Base-by-base conservation (phyloP, 306 rosid genomes). In the Casuarina cunninghamiana region DNA sequence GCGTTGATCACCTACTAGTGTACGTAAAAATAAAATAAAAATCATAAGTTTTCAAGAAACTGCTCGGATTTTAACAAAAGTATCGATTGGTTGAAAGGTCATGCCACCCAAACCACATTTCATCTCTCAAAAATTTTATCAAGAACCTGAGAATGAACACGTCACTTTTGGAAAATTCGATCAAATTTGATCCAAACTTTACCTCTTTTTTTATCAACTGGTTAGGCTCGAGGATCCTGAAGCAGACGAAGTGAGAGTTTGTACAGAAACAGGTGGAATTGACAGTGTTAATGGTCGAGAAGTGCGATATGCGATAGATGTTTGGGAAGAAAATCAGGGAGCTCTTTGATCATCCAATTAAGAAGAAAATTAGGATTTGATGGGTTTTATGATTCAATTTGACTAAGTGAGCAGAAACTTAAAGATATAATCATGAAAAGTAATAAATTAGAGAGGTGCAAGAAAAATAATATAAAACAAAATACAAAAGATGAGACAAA, bases 171-270 rank as follows among this genome's bases (percentile, higher is more conserved):
- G 58, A 45, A 19, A 48, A 3, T 60, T 12, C 8, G 39, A 45
- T 49, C 57, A 44, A 38, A 54, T 44, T 63, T 49, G 74, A 61
- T 17, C 53, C 78, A 35, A 42, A 26, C 48, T 50, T 50, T 21
- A 75, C 39, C 15, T 21, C 26, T 21, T 53, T 53, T 44, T 3
- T 37, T 16, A 17, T 66, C 46, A 39, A 41, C 10, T 66, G 37
- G 43, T 66, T 53, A 92, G 98, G 99, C 97, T 95, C 45, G 99
- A 95, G 75, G 89, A 91, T 87, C 97, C 97, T 35, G 97, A 95
- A 50, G 86, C 93, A 0, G 91, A 95, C 54, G 88, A 93, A 88
- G 97, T 94, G 9, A 69, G 91, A 90, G 75, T 95, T 90, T 19
- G 97, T 91, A 16, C 80, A 92, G 76, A 82, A 90, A 51, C 96